phyloP scores from a whole-genome alignment of 1,139 yeast genomes.

The Geotrichum reessii region DNA sequence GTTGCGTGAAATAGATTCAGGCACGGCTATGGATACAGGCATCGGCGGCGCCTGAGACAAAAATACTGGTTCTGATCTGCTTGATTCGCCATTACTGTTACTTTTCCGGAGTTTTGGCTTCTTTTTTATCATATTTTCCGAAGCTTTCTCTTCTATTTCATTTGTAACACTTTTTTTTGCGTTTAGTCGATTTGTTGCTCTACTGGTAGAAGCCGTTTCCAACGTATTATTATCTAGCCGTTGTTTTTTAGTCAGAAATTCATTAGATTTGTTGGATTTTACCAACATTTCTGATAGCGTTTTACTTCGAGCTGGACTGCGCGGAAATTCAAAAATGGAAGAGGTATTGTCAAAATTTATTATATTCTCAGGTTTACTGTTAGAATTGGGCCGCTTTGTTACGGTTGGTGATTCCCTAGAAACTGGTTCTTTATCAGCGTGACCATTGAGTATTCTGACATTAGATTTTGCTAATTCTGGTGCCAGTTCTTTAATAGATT shows the following conservation, averaged over 20 bases:
- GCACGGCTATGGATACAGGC: neutral
- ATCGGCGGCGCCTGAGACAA: neutral
- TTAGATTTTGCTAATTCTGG: neutral
- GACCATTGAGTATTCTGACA: neutral
- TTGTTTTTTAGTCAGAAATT: too few relatives aligned
- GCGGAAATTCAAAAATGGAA: neutral
- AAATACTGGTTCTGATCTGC: too few relatives aligned
- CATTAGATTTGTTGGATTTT: too few relatives aligned
- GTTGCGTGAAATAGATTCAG: neutral
- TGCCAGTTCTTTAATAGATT: neutral
- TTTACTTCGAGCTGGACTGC: neutral
- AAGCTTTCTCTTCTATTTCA: too few relatives aligned
- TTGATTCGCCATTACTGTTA: too few relatives aligned
- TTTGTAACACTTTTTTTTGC: too few relatives aligned
- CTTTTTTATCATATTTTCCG: too few relatives aligned
- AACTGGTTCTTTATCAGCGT: neutral
- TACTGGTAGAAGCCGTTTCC: too few relatives aligned
- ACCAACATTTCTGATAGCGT: too few relatives aligned
- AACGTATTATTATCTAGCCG: too few relatives aligned
- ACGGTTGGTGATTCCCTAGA: neutral
- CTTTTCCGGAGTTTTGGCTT: too few relatives aligned
- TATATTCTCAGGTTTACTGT: neutral
- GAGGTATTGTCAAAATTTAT: neutral
- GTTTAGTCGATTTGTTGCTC: too few relatives aligned
- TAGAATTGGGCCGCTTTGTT: neutral